Conservation (phyloP, 2,329 filamentous ascomycete species). For the Phaeosphaeriaceae sp. region DNA sequence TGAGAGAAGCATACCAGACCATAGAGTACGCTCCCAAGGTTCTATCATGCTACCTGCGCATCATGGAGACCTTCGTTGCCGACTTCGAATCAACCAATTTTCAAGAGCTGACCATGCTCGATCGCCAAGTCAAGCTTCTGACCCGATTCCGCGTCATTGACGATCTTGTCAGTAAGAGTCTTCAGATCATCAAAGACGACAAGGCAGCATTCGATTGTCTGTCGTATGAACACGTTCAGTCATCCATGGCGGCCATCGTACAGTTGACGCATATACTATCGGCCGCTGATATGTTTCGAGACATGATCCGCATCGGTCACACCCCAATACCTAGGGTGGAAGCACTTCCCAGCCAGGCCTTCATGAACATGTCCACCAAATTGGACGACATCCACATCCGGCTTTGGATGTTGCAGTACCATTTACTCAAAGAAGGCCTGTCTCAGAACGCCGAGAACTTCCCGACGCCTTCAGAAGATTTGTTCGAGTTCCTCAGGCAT, state of each 20-base stretch:
- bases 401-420: constrained; percentile 87
- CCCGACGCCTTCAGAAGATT: constrained; percentile 70
- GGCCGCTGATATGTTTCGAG: constrained; percentile 80
- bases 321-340: constrained; percentile 66
- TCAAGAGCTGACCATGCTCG: constrained; percentile 62
- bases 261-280: constrained; percentile 79
- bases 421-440: constrained; percentile 77
- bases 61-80: constrained; percentile 80
- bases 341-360: constrained; percentile 54
- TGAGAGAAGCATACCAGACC: constrained; percentile 86
- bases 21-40: constrained; percentile 89
- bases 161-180: constrained; percentile 73
- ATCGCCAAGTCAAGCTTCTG: constrained; percentile 74
- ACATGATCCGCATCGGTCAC: constrained; percentile 82
- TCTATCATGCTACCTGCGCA: constrained; percentile 83
- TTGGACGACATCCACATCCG: constrained; percentile 87
- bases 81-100: constrained; percentile 70
- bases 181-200: constrained; percentile 72
- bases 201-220: constrained; percentile 79
- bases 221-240: constrained; percentile 77
- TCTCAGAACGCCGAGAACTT: constrained; percentile 71
- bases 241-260: constrained; percentile 74
- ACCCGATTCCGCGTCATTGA: constrained; percentile 81
- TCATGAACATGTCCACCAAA: constrained; percentile 65
- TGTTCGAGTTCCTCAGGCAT: constrained; percentile 79